A percentile compares a stretch with the other conserved stretches of the same genome.
Evolutionary conservation across 2,329 filamentous ascomycete genomes (phyloP).

Genomic region (Ceratocystis variospora): DNA sequence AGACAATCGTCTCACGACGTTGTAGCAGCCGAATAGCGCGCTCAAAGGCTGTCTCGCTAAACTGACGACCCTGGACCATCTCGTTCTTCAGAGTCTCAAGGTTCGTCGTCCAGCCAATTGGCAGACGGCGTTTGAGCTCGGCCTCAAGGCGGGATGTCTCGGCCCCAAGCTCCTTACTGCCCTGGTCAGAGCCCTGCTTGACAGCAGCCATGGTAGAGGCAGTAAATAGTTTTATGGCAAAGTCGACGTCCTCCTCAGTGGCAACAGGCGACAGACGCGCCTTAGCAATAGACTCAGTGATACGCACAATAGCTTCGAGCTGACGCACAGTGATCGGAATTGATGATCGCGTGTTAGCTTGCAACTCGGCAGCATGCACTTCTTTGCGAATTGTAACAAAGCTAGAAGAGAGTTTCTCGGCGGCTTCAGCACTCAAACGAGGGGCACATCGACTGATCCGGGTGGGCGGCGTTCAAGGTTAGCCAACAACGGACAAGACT

Average conservation of each 20-base stretch:
- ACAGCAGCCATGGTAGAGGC: conserved; percentile 97
- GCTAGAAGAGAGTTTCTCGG: conserved; percentile 91
- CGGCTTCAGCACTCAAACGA: conserved; percentile 74
- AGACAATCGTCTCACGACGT: conserved; percentile 72
- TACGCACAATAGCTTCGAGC: conserved; percentile 91
- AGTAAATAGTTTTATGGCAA: conserved; percentile 91
- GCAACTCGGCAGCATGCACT: conserved; percentile 79
- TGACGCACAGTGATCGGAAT: conserved; percentile 97
- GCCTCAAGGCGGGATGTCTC: conserved; percentile 78
- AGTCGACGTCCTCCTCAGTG: conserved; percentile 83
- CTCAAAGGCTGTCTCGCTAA: conserved; percentile 74
- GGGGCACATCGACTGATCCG: conserved; percentile 67
- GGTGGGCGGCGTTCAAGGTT: too few relatives aligned
- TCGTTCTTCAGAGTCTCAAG: conserved; percentile 74
- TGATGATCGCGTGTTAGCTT: conserved; percentile 77
- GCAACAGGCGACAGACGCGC: conserved; percentile 74
- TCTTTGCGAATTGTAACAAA: conserved; percentile 93
- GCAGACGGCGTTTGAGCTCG: conserved; percentile 72
- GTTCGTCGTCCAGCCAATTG: conserved; percentile 91
- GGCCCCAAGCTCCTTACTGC: conserved; percentile 78
- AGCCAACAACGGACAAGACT: neutral
- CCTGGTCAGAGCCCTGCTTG: conserved; percentile 71
- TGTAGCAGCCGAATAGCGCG: conserved; percentile 76
- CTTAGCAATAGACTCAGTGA: conserved; percentile 91
- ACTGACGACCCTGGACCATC: conserved; percentile 83